Base-by-base conservation (phyloP, 2,329 filamentous ascomycete species). In the Basipetospora chlamydospora region DNA sequence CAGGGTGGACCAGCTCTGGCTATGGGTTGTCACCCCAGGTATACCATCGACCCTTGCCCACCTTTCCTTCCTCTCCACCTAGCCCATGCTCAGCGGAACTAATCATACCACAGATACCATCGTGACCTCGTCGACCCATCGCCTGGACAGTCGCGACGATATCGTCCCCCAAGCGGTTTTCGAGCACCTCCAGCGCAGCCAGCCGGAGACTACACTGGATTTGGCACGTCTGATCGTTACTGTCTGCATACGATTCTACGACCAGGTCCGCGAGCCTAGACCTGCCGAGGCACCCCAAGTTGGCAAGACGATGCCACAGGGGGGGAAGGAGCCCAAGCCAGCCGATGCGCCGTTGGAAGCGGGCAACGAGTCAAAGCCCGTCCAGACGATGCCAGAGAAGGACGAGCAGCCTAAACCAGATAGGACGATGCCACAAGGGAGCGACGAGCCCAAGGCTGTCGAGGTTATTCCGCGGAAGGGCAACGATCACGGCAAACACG, bases 1-100 rank as follows among this genome's bases (percentile, higher is more conserved):
- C 3, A 29, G 38, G 17, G 44, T 46, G 4, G 37, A 40, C n/a
- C 41, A 46, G n/a, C 38, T 46, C 3, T 46, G 43, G 44, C n/a
- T 42, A 16, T 46, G 44, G 44, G 29, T 37, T 0, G 37, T 46
- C 16, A 37, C 26, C 5, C 26, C 42, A 7, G 41, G 44, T 46
- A n/a, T 6, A 40, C 30, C 11, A 17, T n/a, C n/a, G n/a, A n/a
- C n/a, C n/a, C n/a, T n/a, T n/a, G n/a, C n/a, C n/a, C n/a, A 3
- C 9, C 0, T n/a, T 23, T 4, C 7, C n/a, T 41, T 41, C 39
- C 17, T 41, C 34, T 3, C 12, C 3, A 16, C 22, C 3, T 4
- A 30, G n/a, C 11, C 13, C 11, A 28, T 12, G 4, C 4, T 28
- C 26, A 16, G 10, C n/a, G 3, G 30, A 20, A 21, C 30, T 33